Evolutionary conservation across 1,284 basidiomycete species (phyloP), one percentile per base, ranked within the genome.

Genomic region (Apiotrichum montevideense): DNA sequence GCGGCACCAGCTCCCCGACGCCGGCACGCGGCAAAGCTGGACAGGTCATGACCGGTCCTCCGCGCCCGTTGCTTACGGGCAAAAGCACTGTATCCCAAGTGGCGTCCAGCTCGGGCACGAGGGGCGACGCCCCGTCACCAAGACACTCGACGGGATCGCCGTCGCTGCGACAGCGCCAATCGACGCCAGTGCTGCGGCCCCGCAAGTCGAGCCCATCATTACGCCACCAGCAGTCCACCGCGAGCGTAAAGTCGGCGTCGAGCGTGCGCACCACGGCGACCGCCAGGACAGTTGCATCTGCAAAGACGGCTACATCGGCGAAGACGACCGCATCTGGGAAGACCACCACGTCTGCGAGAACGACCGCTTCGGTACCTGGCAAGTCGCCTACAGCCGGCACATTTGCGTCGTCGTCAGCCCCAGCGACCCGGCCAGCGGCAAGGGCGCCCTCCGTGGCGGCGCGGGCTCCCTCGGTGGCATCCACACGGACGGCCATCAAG

Each of bases 31-130:
- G 29, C 29, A 29, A 29, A 29, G 35, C 60, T 2, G 53, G 39
- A 9, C 50, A 49, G 42, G 54, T 63, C 15, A 57, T 67, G 56
- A 61, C 58, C 6, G 65, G 68, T 1, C 53, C 61, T 6, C 60
- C 65, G 3, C 61, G 60, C 64, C 59, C 63, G 61, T 56, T 77
- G 60, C 51, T 70, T 51, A 61, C 82, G 59, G 54, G 62, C n/a
- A 43, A 46, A 40, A 47, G 46, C 13, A 34, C 51, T 3, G 55
- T 41, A n/a, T 45, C 50, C 35, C 52, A 50, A 52, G 40, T 39
- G 4, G 41, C 35, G 29, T 6, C 39, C 13, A 32, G 14, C 10
- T 14, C 39, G 9, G 49, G 6, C 6, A 37, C 44, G 13, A 21
- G 33, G 14, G 13, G 34, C 9, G 42, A 52, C 5, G 34, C 51